Evolutionary conservation across 108 stramenopile genomes (phyloP), one percentile per base, ranked within the genome.

Genomic region (Chaetoceros tenuissimus): DNA sequence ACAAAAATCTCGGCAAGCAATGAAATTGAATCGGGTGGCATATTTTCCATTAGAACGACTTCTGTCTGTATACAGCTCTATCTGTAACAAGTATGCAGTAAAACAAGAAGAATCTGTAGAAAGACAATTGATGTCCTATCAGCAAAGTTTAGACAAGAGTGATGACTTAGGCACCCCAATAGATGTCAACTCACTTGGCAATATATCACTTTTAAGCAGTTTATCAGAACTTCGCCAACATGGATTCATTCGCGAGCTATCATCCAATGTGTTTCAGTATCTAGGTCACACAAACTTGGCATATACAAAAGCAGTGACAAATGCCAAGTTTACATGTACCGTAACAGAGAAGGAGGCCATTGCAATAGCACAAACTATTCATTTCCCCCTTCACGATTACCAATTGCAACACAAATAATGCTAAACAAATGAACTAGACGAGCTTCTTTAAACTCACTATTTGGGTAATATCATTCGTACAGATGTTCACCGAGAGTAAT

Each of bases 31-130:
- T 31, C 74, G 75, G 22, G 72, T 69, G 18, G 62, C 78, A 50
- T 64, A 62, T 21, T 80, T 88, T 64, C 69, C 69, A 2, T 25
- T 88, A 24, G 87, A 88, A 60, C 57, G 87, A 26, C 68, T 88
- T 57, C 46, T 88, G 0, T 78, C 82, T 0, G 72, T 84, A 3
- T 88, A 71, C 48, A 46, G 53, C 30, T 71, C 70, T 18, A 71
- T 84, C 57, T 62, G 80, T 21, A 72, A 69, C 34, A 55, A 82
- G 18, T 81, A 82, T 50, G 75, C 78, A 27, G 53, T 71, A 21
- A 60, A 74, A 44, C 57, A 67, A 28, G 28, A 64, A 5, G 51
- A 13, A 3, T 24, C 23, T 1, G 2, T 52, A n/a, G n/a, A n/a
- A n/a, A n/a, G n/a, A n/a, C n/a, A n/a, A n/a, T n/a, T n/a, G n/a